Evolutionary conservation across 148 eudicot genomes (phyloP), one percentile per base, ranked within the genome.

Genomic region (Rhododendron vialii): DNA sequence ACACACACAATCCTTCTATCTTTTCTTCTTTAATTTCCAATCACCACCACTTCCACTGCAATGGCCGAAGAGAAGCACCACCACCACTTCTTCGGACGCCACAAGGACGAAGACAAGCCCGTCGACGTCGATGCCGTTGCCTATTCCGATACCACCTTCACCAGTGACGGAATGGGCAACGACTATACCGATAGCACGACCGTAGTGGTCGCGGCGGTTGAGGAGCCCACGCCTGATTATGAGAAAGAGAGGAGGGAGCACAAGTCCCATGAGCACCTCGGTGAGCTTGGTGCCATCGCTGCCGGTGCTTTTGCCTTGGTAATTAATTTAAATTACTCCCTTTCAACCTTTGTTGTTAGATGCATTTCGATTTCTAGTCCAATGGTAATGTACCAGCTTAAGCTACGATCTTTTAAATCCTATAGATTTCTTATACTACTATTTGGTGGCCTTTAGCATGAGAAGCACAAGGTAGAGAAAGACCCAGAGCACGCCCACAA

Each of bases 391-490:
- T 30, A 30, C 30, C 30, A 51, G 38, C 38, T 36, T 36, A 41
- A 41, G 1, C 45, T 63, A 24, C 7, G 30, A 65, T 69, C 35
- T 28, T 13, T 30, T 69, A 12, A 13, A 69, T 9, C 36, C 17
- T 30, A 69, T 12, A 12, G 33, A 28, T 69, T 69, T 28, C 4
- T 69, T 28, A 14, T 28, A 24, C 0, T 17, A 5, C 35, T 17
- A 2, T 33, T 17, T 14, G 8, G 24, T 74, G 7, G 18, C 38
- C 3, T 15, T 47, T 79, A 89, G 94, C 88, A 92, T 84, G 94
- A 92, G 92, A 93, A 92, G 88, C 95, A 93, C 80, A 87, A 92
- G 92, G 84, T 87, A 1, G 82, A 92, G 91, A 93, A 93, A 82
- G 93, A 93, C 85, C 92, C 93, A n/a, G 93, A 92, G 89, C 89